Percentiles rank a stretch among this genome's conserved stretches.
These are phyloP conservation scores for Xerocomellus chrysenteron DNA, from an alignment of 768 basidiomycete genomes.

Conservation along the genomic window DNA sequence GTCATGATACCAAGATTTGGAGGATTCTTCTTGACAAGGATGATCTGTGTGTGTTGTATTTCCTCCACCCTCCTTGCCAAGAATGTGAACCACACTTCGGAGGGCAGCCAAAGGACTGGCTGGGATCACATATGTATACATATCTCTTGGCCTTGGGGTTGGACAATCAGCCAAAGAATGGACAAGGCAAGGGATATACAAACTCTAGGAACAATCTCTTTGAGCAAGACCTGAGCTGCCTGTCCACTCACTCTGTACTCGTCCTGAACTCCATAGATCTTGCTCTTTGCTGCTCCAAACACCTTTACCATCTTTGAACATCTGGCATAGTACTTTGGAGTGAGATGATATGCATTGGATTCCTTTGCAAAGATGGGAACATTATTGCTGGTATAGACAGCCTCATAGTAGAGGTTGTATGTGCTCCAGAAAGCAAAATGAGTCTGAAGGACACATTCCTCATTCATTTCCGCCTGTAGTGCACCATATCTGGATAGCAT, in stretches of 20 bases:
- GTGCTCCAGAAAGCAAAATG: slow-evolving; percentile 14
- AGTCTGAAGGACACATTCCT: neutral
- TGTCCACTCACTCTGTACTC: slow-evolving; percentile 6
- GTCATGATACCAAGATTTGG: slow-evolving; percentile 9
- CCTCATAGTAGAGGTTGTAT: slow-evolving; percentile 21
- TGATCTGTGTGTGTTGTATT: neutral
- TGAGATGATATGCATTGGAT: slow-evolving; percentile 8
- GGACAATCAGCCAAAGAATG: neutral
- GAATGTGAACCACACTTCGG: slow-evolving; percentile 1
- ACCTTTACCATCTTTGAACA: no score
- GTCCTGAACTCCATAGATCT: neutral
- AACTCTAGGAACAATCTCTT: neutral
- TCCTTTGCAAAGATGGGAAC: neutral
- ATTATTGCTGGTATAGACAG: slow-evolving; percentile 2
- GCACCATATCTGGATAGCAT: slow-evolving; percentile 11
- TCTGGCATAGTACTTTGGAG: no score
- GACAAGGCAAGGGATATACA: no score
- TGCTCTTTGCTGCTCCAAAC: neutral
- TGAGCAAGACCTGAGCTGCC: neutral
- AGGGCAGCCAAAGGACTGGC: slow-evolving; percentile 5
- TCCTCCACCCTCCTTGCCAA: neutral
- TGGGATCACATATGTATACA: neutral
- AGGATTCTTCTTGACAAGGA: neutral
- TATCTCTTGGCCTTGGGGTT: neutral
- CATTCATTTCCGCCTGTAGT: slow-evolving; percentile 16